phyloP scores from a whole-genome alignment of 2,329 filamentous ascomycete genomes.

The Diaporthe helianthi region DNA sequence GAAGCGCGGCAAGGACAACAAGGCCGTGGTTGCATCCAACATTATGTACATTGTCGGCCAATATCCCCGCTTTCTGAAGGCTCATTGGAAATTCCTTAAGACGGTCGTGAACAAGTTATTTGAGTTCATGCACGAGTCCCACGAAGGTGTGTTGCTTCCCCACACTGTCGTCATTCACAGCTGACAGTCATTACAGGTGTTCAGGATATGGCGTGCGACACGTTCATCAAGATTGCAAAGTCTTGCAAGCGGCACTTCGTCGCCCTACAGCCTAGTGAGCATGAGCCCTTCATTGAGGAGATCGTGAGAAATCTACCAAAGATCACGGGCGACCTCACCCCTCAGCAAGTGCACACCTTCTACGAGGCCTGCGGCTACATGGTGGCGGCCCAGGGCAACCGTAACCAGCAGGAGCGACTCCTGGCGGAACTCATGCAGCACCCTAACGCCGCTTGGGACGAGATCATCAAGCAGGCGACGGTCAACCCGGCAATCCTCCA shows the following conservation, averaged over 20 bases:
- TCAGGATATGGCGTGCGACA: constrained; percentile 99
- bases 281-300: constrained; percentile 96
- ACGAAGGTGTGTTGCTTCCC: constrained; percentile 72
- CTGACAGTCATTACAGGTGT: constrained; percentile 66
- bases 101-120: constrained; percentile 99
- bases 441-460: constrained; percentile 93
- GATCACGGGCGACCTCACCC: constrained; percentile 93
- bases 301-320: constrained; percentile 95
- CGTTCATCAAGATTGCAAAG: constrained; percentile 99
- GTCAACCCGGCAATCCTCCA: constrained; percentile 86
- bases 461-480: constrained; percentile 88
- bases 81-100: constrained; percentile 99
- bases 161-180: background rate
- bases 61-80: constrained; percentile 97
- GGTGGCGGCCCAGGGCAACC: constrained; percentile 97
- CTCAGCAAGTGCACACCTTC: constrained; percentile 98
- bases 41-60: constrained; percentile 99
- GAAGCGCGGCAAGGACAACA: constrained; percentile 99
- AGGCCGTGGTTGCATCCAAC: constrained; percentile 97
- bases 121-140: constrained; percentile 99
- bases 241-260: constrained; percentile 98
- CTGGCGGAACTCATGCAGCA: constrained; percentile 92
- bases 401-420: constrained; percentile 88
- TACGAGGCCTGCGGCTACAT: constrained; percentile 99
- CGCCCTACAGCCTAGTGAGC: constrained; percentile 91